phyloP scores from a whole-genome alignment of 2,329 filamentous ascomycete genomes.

The Bipolaris cookei region DNA sequence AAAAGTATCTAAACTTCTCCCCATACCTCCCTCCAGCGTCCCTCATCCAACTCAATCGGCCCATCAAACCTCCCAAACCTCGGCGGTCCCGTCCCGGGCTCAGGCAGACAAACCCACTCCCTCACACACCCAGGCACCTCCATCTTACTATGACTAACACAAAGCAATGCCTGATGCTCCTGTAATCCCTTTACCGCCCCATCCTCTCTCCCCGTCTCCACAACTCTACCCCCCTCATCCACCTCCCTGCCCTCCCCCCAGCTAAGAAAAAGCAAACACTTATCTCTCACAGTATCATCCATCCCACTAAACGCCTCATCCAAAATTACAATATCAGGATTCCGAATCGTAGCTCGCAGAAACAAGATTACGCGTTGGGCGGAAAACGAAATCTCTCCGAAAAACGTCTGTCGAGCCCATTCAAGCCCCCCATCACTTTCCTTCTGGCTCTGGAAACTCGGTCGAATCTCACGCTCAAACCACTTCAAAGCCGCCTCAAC shows the following conservation, averaged over 20 bases:
- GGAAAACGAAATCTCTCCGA: slow-evolving; percentile 78
- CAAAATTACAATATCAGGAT: slow-evolving; percentile 57
- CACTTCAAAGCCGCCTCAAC: slow-evolving; percentile 74
- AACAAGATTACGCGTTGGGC: slow-evolving; percentile 86
- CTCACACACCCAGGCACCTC: slow-evolving; percentile 85
- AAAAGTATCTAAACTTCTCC: slow-evolving; percentile 9
- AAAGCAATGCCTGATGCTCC: slow-evolving; percentile 79
- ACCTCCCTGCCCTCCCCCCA: slow-evolving; percentile 50
- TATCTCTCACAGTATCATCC: slow-evolving; percentile 71
- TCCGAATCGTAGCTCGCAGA: slow-evolving; percentile 60
- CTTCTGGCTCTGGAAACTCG: slow-evolving; percentile 37
- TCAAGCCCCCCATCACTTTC: slow-evolving; percentile 36
- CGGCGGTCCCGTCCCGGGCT: slow-evolving; percentile 69
- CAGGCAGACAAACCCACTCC: slow-evolving; percentile 86
- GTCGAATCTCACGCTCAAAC: slow-evolving; percentile 81
- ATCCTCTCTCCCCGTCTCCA: slow-evolving; percentile 55
- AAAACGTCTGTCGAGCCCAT: slow-evolving; percentile 73
- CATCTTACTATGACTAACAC: slow-evolving; percentile 88
- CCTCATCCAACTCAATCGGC: slow-evolving; percentile 63
- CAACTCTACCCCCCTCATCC: slow-evolving; percentile 39
- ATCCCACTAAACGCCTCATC: slow-evolving; percentile 61
- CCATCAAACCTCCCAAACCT: slow-evolving; percentile 69
- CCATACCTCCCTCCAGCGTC: slow-evolving; percentile 67
- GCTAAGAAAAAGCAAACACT: slow-evolving; percentile 80
- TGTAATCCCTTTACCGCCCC: slow-evolving; percentile 68